Base-by-base conservation (phyloP, 768 basidiomycete genomes). In the Boletus reticuloceps region DNA sequence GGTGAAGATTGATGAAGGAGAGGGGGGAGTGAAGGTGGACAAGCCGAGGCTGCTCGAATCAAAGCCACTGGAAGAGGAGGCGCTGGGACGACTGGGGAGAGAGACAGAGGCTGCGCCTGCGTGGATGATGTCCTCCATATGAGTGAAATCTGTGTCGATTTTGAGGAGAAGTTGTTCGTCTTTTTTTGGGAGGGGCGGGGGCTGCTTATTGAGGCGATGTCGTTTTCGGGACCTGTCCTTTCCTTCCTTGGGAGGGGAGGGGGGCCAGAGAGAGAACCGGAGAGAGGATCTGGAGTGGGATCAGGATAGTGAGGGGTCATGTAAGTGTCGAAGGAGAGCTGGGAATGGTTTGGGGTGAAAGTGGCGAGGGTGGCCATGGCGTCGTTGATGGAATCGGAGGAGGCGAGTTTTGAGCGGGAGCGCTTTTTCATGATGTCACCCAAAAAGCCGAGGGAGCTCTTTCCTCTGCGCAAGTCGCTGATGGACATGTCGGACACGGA, bases 41-140 rank as follows among this genome's bases (percentile, higher is more conserved):
- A 79, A 73, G 37, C 54, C 63, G 58, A 71, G 73, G 47, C 72
- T 66, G 40, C 72, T 73, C 32, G 67, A 54, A 31, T 65, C 64
- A n/a, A 63, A 51, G 12, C 49, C 47, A 42, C 48, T 51, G 45
- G 61, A 56, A 9, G 61, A 56, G 37, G 66, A 48, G 51, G 52
- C 47, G 53, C 60, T 50, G 63, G 55, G 56, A 64, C 64, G 59
- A 61, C 53, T 38, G 49, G 50, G 27, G 47, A 53, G 29, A 10
- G 58, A 50, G 27, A 45, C 37, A 0, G 66, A 40, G 10, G 41
- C 8, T 56, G 56, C 20, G 63, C 46, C 16, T 55, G 50, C 17
- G 64, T 93, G 77, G 58, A 96, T 74, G 64, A 97, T 93, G 7
- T 88, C 94, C 38, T 89, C 86, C 81, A 97, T 93, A 48, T 82